Base-by-base conservation (phyloP, 805 yeast species). In the Metschnikowia cubensis region DNA sequence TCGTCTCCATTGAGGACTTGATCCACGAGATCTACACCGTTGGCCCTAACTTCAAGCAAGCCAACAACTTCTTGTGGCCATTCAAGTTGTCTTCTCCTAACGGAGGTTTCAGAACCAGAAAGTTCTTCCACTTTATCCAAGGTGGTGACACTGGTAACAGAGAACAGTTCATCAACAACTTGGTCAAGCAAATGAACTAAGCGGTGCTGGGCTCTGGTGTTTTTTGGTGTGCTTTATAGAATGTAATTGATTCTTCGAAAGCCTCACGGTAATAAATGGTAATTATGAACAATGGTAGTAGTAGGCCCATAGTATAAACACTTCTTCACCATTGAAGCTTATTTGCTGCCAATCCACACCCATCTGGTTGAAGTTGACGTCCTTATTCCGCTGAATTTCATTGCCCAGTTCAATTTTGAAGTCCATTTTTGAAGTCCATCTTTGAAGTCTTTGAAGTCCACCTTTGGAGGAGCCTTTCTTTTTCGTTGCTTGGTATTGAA, bases 131-230 rank as follows among this genome's bases (percentile, higher is more conserved):
- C 81, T 89, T 87, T 74, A 86, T 89, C 83, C 95, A 88, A 81
- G 96, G 96, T 83, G 96, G 96, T 86, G 85, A 94, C 82, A 84
- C 89, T 77, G 96, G 96, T 87, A 89, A 89, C 95, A 87, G 96
- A 81, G 96, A 89, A 82, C 85, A 88, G 70, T 86, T 81, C 88
- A 89, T 89, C 80, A 89, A 89, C 86, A 85, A 87, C 75, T 86
- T 89, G 78, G 88, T 89, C 73, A 87, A 89, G 82, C 86, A 88
- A 75, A 87, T 87, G 94, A 87, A 85, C 89, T 87, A 87, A 80
- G 71, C 68, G 58, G 53, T 32, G 31, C 14, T 21, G 15, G 31
- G 20, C n/a, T 46, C 21, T 20, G 33, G 35, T 15, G 29, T 42
- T 41, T 41, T 41, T 42, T 42, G 45, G 45, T 33, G 45, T n/a